Conservation (phyloP, 371 early-diverging fungal species). For the Chytridium lagenaria region DNA sequence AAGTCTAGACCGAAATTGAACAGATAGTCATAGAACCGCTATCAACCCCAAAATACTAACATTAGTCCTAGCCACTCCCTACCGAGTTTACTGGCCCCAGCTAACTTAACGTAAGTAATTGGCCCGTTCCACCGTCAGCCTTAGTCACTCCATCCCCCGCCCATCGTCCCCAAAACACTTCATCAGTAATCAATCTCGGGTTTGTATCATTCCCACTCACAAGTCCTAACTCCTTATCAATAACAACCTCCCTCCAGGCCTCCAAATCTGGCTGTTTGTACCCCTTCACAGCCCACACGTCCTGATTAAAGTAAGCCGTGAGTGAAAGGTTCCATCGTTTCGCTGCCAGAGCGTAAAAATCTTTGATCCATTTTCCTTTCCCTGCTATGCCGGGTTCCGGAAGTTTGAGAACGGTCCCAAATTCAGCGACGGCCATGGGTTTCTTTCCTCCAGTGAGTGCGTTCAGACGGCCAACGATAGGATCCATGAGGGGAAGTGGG, state of each 20-base stretch:
- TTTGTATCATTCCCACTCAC: neutral
- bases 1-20: too few relatives aligned
- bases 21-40: too few relatives aligned
- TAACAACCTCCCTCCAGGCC: neutral
- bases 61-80: too few relatives aligned
- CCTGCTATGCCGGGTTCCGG: neutral
- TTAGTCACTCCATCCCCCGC: neutral
- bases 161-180: slow-evolving; percentile 7
- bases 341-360: slow-evolving; percentile 1
- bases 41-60: too few relatives aligned
- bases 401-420: neutral
- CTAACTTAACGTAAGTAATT: too few relatives aligned
- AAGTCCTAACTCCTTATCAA: neutral
- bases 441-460: neutral
- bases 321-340: neutral
- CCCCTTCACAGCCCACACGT: neutral
- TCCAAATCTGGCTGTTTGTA: neutral
- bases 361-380: neutral
- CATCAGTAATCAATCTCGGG: neutral
- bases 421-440: neutral
- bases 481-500: neutral
- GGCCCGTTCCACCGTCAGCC: neutral
- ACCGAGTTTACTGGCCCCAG: too few relatives aligned
- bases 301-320: slow-evolving; percentile 6
- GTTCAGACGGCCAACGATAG: slow-evolving; percentile 7